phyloP scores from a whole-genome alignment of 768 basidiomycete genomes.

The Russula abietina region DNA sequence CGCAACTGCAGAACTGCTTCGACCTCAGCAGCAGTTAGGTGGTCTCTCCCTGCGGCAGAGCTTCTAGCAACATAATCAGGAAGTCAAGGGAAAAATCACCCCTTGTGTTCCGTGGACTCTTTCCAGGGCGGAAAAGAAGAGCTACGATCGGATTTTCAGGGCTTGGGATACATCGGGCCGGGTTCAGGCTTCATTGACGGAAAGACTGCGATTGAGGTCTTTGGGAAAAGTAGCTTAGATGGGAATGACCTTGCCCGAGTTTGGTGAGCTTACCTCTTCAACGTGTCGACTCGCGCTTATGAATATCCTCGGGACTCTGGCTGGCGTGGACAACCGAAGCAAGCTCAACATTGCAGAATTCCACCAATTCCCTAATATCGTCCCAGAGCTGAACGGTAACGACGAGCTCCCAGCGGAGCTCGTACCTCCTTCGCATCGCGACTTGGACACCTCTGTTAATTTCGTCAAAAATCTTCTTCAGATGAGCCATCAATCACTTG shows the following conservation, averaged over 20 bases:
- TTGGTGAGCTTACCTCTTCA: constrained; percentile 55
- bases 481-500: too few relatives aligned
- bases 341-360: too few relatives aligned
- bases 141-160: constrained; percentile 92
- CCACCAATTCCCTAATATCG: too few relatives aligned
- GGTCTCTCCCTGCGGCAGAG: constrained; percentile 69
- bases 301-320: too few relatives aligned
- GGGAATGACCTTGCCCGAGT: constrained; percentile 89
- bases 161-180: constrained; percentile 90
- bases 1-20: constrained; percentile 74
- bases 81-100: constrained; percentile 55
- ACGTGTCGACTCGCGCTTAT: constrained; percentile 7
- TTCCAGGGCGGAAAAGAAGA: constrained; percentile 87
- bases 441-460: constrained; percentile 84
- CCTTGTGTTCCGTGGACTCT: constrained; percentile 83
- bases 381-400: too few relatives aligned
- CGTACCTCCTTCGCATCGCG: constrained; percentile 83
- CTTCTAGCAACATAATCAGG: constrained; percentile 82
- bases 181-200: constrained; percentile 83
- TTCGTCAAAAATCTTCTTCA: constrained; percentile 83
- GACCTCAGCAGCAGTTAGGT: constrained; percentile 36
- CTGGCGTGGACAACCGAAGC: too few relatives aligned
- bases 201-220: constrained; percentile 80
- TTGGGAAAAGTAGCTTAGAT: constrained; percentile 85
- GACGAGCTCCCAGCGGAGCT: constrained; percentile 83